Conservation (phyloP, 2,329 filamentous ascomycete genomes). For the Rhinocladiella mackenziei region DNA sequence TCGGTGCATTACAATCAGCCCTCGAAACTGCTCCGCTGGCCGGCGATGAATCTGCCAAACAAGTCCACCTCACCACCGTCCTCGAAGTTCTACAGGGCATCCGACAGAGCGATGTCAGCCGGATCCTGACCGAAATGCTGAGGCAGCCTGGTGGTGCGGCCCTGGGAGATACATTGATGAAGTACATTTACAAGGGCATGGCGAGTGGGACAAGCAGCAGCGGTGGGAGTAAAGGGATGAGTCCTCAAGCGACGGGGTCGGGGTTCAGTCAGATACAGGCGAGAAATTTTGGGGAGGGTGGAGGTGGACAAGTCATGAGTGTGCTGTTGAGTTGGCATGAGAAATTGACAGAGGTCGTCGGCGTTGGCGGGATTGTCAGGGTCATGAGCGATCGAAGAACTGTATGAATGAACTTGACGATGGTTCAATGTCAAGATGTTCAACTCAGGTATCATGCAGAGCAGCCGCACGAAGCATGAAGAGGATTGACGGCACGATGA, state of each 20-base stretch:
- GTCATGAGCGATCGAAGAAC: conserved; percentile 96
- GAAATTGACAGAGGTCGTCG: conserved; percentile 92
- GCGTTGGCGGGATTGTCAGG: conserved; percentile 84
- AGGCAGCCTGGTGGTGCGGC: conserved; percentile 74
- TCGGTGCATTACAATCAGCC: conserved; percentile 78
- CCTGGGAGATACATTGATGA: conserved; percentile 88
- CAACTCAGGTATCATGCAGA: background rate
- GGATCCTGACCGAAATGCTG: conserved; percentile 78
- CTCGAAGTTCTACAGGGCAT: conserved; percentile 94
- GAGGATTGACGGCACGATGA: too few species aligned
- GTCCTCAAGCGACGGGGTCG: conserved; percentile 69
- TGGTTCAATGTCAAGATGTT: background rate
- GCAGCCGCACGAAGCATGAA: too few species aligned
- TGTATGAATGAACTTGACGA: conserved; percentile 53
- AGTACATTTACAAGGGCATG: conserved; percentile 69
- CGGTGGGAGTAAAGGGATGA: conserved; percentile 22
- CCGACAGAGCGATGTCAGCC: conserved; percentile 91
- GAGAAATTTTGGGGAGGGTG: conserved; percentile 57
- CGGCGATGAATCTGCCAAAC: conserved; percentile 57
- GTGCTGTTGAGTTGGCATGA: conserved; percentile 98
- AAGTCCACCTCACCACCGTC: conserved; percentile 80
- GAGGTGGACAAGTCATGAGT: conserved; percentile 86
- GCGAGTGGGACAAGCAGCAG: conserved; percentile 22
- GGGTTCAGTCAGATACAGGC: conserved; percentile 71
- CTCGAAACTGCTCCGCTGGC: conserved; percentile 77